Evolutionary conservation across 75 land plant species (phyloP).

Genomic region (Picea glauca): DNA sequence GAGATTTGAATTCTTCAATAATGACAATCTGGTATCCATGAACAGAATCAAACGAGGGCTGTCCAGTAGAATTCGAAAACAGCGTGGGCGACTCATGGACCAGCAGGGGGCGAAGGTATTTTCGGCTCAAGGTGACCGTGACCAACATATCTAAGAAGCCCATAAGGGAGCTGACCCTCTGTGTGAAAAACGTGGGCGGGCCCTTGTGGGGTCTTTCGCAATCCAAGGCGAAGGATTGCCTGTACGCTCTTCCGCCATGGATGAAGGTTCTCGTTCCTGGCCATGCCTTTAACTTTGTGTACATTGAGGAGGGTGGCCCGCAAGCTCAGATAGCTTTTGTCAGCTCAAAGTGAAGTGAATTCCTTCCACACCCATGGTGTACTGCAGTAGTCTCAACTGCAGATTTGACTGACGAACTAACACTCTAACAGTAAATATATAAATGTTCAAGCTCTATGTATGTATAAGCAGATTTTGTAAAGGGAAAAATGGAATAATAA

Average conservation of each 20-base stretch:
- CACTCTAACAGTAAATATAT: no score
- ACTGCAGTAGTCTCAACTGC: no score
- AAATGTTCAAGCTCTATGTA: no score
- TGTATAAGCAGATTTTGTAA: no score
- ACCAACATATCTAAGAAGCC: constrained; percentile 5
- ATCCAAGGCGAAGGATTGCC: neutral
- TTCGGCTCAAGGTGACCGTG: neutral
- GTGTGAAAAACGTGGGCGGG: constrained; percentile 2
- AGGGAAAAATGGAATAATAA: no score
- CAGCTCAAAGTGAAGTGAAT: neutral
- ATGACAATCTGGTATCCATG: no score
- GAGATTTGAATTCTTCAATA: no score
- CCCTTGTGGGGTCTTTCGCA: neutral
- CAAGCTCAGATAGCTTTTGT: constrained; percentile 4
- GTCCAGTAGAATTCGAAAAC: neutral
- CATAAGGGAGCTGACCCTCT: constrained; percentile 4
- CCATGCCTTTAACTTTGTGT: constrained; percentile 3
- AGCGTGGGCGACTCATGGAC: constrained; percentile 6
- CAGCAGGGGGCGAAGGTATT: constrained; percentile 1
- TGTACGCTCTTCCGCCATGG: constrained; percentile 9
- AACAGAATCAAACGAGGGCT: neutral
- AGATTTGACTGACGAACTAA: no score
- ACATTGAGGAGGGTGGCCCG: neutral
- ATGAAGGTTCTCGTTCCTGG: constrained; percentile 1
- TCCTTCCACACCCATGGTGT: no score